Evolutionary conservation across 2,329 filamentous ascomycete species (phyloP), one percentile per base, ranked within the genome.

Genomic region (Onygena corvina): DNA sequence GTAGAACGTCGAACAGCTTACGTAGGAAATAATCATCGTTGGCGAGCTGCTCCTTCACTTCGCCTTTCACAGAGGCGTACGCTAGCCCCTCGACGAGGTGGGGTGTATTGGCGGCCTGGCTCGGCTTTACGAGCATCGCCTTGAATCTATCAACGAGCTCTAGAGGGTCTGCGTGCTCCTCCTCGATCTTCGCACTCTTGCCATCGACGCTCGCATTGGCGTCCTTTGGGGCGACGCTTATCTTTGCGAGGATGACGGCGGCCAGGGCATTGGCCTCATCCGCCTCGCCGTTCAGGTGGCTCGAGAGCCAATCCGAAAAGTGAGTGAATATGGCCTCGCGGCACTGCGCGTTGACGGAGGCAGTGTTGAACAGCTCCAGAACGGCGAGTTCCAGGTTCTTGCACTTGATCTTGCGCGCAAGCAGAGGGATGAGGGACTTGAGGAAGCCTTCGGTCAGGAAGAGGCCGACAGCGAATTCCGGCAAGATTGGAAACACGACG

Each of bases 381-480:
- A 87, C 84, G 2, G 88, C 85, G 51, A 85, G 83, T 66, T 94
- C 88, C 18, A 96, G 83, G 59, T 86, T 86, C 56, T 79, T 77
- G 62, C 84, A 90, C 71, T 90, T 93, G 72, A 83, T 85, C 62
- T 83, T 87, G 57, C 81, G 78, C 55, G 83, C 76, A 66, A 94
- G 84, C 48, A 93, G 71, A 11, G 83, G 79, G 12, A 84, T 81
- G 4, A 96, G 75, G 49, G 79, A 83, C 51, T 80, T 73, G 40
- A 95, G 72, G 60, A 98, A 96, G 2, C 86, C 86, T 56, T 94
- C 86, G 30, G 81, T 88, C 50, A 96, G 76, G 64, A 98, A 95
- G 31, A 96, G 73, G 52, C 80, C 74, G 2, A 86, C 76, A 1
- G 83, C 86, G 36, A 86, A 76, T 49, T 82, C 77, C 2, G 87